A percentile compares a stretch with the other conserved stretches of the same genome.
phyloP scores from a whole-genome alignment of 352 stramenopile genomes.

The Phytophthora litchii region DNA sequence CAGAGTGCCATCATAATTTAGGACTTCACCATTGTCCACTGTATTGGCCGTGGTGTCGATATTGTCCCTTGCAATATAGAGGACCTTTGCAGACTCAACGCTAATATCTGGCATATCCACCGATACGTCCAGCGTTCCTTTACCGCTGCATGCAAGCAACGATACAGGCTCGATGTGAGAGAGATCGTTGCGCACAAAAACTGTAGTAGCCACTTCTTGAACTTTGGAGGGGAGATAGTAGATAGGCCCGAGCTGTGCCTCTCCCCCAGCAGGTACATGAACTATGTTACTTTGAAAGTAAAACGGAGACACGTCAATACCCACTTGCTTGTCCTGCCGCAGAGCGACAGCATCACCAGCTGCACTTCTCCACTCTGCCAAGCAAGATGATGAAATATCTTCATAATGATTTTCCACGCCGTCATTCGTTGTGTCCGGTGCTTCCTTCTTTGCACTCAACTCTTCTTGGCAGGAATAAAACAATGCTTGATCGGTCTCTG shows the following conservation, averaged over 20 bases:
- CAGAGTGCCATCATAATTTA: conserved; percentile 20
- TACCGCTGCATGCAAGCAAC: conserved; percentile 47
- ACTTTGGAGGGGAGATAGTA: conserved; percentile 62
- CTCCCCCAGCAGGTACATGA: conserved; percentile 29
- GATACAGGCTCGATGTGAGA: conserved; percentile 62
- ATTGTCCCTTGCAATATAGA: conserved; percentile 5
- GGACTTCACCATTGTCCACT: not conserved
- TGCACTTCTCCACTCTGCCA: conserved; percentile 42
- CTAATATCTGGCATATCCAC: conserved; percentile 3
- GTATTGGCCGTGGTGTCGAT: not conserved
- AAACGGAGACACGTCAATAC: conserved; percentile 36
- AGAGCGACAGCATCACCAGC: conserved; percentile 14
- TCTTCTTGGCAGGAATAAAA: conserved; percentile 55
- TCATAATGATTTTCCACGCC: conserved; percentile 2
- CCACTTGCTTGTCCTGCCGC: conserved; percentile 9
- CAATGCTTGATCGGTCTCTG: conserved; percentile 37
- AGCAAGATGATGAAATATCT: conserved; percentile 35
- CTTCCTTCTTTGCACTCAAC: not conserved
- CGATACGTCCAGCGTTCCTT: conserved; percentile 38
- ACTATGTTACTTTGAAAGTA: conserved; percentile 38
- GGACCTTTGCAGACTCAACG: not conserved
- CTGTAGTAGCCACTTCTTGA: conserved; percentile 28
- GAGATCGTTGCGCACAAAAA: conserved; percentile 72
- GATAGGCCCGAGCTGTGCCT: conserved; percentile 53
- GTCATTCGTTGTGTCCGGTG: not conserved